Evolutionary conservation across 2,329 filamentous ascomycete species (phyloP).

Genomic region (Corinectria fuckeliana): DNA sequence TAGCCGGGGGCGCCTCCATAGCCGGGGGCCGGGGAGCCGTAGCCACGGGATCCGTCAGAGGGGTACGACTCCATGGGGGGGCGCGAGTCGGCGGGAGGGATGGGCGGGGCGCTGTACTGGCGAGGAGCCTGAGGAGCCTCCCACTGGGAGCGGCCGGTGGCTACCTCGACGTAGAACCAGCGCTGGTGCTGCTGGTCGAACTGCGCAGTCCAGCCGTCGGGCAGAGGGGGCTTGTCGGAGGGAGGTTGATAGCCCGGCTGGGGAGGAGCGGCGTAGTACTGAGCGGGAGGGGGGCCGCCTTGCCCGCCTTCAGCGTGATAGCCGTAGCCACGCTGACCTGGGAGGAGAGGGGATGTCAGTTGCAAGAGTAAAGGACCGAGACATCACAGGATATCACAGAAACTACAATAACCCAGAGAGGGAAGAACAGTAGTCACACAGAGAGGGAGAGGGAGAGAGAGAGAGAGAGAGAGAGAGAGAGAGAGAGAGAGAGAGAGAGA

Average conservation of each 20-base stretch:
- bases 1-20: conserved; percentile 22
- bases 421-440: too few species aligned
- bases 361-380: conserved; percentile 11
- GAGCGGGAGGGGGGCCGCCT: conserved; percentile 47
- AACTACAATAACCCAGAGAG: too few species aligned
- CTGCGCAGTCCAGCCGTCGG: conserved; percentile 67
- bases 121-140: conserved; percentile 64
- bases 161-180: conserved; percentile 70
- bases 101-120: conserved; percentile 23
- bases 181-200: conserved; percentile 67
- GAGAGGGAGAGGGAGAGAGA: too few species aligned
- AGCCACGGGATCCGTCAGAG: conserved; percentile 34
- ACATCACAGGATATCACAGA: neutral
- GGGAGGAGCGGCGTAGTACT: conserved; percentile 35
- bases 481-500: neutral
- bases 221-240: conserved; percentile 55
- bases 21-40: conserved; percentile 32
- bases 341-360: neutral
- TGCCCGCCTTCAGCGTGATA: conserved; percentile 34
- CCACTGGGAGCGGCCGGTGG: conserved; percentile 69
- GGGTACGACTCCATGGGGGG: conserved; percentile 31
- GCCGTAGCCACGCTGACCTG: conserved; percentile 35
- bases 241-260: conserved; percentile 44
- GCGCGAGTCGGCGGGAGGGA: conserved; percentile 28
- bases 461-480: neutral